Conservation (phyloP, 768 basidiomycete species). For the Lactarius akahatsu region DNA sequence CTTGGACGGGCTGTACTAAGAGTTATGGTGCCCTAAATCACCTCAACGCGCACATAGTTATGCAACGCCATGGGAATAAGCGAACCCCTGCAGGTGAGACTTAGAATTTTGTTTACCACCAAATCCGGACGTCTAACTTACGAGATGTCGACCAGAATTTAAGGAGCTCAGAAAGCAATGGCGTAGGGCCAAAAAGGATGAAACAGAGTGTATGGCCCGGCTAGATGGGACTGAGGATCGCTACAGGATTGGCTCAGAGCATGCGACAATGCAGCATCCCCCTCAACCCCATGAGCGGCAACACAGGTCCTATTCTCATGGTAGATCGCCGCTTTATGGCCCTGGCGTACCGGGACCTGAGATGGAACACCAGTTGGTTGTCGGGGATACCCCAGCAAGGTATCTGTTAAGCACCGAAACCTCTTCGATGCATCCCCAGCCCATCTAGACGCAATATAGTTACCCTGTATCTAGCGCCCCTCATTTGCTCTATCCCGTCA, state of each 20-base stretch:
- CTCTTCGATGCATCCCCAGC: slow-evolving; percentile 13
- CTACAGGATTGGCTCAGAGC: slow-evolving; percentile 13
- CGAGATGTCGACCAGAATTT: too few relatives aligned
- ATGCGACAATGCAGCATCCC: slow-evolving; percentile 2
- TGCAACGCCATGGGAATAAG: too few relatives aligned
- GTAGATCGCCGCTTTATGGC: slow-evolving; percentile 18
- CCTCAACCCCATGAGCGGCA: slow-evolving; percentile 16
- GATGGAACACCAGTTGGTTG: slow-evolving; percentile 15
- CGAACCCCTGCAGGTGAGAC: too few relatives aligned
- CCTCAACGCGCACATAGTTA: too few relatives aligned
- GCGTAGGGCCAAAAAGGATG: slow-evolving; percentile 90
- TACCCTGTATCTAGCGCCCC: slow-evolving; percentile 18
- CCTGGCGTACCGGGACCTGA: slow-evolving; percentile 23
- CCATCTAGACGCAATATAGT: slow-evolving; percentile 14
- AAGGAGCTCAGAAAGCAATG: too few relatives aligned
- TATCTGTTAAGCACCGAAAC: slow-evolving; percentile 7
- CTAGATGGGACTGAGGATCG: slow-evolving; percentile 19
- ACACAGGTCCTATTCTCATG: slow-evolving; percentile 9
- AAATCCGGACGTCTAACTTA: too few relatives aligned
- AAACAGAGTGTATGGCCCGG: slow-evolving; percentile 21
- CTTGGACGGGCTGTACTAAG: too few relatives aligned
- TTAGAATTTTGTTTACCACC: too few relatives aligned
- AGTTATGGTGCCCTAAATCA: too few relatives aligned
- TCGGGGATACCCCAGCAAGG: slow-evolving; percentile 8
- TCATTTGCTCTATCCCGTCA: too few relatives aligned